Conservation (phyloP, 371 early-diverging fungal species). For the Mucor circinelloides region DNA sequence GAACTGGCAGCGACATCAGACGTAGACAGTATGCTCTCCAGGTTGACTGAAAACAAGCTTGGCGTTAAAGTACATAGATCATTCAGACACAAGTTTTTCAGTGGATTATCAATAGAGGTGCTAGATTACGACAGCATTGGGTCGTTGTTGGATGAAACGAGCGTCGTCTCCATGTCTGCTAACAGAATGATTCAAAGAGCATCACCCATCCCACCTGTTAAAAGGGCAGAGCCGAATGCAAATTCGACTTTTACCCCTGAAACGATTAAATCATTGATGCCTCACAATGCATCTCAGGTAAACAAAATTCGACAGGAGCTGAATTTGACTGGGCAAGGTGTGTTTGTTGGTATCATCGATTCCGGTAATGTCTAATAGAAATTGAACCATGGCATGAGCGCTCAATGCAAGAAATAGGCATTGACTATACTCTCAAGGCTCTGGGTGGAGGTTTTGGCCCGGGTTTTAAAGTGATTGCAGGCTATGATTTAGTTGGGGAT, state of each 20-base stretch:
- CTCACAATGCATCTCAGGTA: slow-evolving; percentile 19
- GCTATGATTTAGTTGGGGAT: slow-evolving; percentile 67
- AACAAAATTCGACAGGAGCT: slow-evolving; percentile 19
- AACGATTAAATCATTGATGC: slow-evolving; percentile 11
- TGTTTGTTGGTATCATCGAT: slow-evolving; percentile 44
- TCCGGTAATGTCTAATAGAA: slow-evolving; percentile 19
- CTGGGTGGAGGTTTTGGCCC: slow-evolving; percentile 71
- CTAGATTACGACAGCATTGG: not conserved
- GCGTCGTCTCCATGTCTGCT: not conserved
- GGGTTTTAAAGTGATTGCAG: slow-evolving; percentile 61
- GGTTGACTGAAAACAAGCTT: not conserved
- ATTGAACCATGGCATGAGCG: not conserved
- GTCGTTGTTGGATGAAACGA: not conserved
- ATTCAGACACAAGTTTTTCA: not conserved
- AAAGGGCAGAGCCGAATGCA: not conserved
- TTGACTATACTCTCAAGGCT: slow-evolving; percentile 72
- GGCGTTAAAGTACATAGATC: not conserved
- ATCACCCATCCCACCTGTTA: not conserved
- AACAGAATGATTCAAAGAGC: not conserved
- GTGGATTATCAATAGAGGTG: not conserved
- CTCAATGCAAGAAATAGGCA: slow-evolving; percentile 21
- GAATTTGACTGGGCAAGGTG: slow-evolving; percentile 21
- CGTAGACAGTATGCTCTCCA: not conserved
- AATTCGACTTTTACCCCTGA: not conserved
- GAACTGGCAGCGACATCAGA: not conserved